Evolutionary conservation across 345 rosid genomes (phyloP), one percentile per base, ranked within the genome.

Genomic region (Pugionium dolabratum): DNA sequence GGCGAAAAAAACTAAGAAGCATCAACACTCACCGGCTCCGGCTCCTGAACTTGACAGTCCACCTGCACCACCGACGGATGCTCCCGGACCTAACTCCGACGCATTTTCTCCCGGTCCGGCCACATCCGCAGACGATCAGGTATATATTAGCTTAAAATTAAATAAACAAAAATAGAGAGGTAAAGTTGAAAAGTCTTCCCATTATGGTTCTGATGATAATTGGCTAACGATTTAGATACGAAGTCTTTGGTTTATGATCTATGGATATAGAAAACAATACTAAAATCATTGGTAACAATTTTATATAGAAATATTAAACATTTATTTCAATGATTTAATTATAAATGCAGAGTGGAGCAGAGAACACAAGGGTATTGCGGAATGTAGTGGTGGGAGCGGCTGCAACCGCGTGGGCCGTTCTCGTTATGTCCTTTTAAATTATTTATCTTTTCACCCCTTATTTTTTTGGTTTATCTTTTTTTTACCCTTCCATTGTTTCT

Each of bases 321-420:
- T 50, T 1, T 7, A 33, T 43, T 54, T 10, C 1, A 36, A 25
- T 9, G 3, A 9, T 27, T 33, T 6, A 5, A 6, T 48, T 48
- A 66, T 68, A n/a, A 44, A 64, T 69, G 84, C 95, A 88, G 95
- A 85, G 82, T 11, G 86, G 87, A 72, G 86, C 87, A 54, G 85
- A 67, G 25, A 62, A 59, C 56, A 72, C 62, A 31, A 72, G 70
- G 30, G 51, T 56, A 25, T n/a, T 73, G 75, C 63, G 68, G 71
- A 81, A 68, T 73, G 57, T 81, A 64, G 79, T 76, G 32, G 77
- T 80, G 54, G 82, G 79, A 31, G 77, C 73, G 69, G 59, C 72
- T 76, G 86, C 84, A 9, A 45, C 80, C 73, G 90, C 84, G 71
- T 83, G 80, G 82, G 83, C 78, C 7, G 66, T 77, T 68, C 9